These are phyloP conservation scores for Knufia fluminis DNA, from an alignment of 2,329 filamentous ascomycete genomes.

Conservation along the genomic window DNA sequence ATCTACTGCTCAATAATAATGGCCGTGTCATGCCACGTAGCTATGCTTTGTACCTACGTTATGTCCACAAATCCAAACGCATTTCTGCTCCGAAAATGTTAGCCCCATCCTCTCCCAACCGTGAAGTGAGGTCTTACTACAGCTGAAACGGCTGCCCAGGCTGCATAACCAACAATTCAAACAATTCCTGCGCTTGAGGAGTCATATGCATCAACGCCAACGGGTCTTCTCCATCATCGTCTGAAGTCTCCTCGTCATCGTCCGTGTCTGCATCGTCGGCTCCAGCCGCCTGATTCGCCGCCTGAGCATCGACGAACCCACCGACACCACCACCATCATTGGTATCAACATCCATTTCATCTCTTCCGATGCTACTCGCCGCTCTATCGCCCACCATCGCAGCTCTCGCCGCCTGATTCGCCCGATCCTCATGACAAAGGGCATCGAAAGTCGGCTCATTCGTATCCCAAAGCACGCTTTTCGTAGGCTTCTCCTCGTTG, in stretches of 20 bases:
- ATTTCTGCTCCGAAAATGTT: too few relatives aligned
- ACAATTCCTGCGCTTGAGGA: slow-evolving; percentile 7
- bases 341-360: not conserved
- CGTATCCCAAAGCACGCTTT: slow-evolving; percentile 17
- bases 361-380: not conserved
- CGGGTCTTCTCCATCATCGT: not conserved
- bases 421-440: not conserved
- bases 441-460: not conserved
- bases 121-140: not conserved
- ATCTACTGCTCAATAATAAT: too few relatives aligned
- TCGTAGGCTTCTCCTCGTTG: slow-evolving; percentile 19
- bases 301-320: not conserved
- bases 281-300: not conserved
- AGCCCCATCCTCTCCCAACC: too few relatives aligned
- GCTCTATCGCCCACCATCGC: not conserved
- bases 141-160: slow-evolving; percentile 4
- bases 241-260: not conserved
- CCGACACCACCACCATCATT: not conserved
- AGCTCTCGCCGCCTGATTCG: not conserved
- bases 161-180: slow-evolving; percentile 7
- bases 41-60: too few relatives aligned
- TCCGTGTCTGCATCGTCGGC: not conserved
- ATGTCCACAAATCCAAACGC: too few relatives aligned
- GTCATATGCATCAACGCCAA: not conserved
- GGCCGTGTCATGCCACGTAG: too few relatives aligned